Conservation (phyloP, 371 early-diverging fungal species). For the Haplosporangium sp. region DNA sequence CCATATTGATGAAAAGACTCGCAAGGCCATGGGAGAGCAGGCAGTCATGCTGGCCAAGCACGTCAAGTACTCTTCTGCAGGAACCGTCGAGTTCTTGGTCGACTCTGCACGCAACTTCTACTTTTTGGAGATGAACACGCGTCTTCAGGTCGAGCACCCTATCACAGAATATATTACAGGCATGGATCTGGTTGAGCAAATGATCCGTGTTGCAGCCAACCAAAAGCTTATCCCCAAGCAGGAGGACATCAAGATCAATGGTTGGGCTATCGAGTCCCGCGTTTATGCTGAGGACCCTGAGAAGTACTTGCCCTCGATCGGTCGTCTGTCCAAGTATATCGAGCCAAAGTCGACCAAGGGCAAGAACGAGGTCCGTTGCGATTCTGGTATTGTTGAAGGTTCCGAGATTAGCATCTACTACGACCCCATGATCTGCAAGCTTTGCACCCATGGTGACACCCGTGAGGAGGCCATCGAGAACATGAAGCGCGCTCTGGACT, state of each 20-base stretch:
- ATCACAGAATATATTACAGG: constrained; percentile 96
- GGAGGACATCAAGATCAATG: constrained; percentile 71
- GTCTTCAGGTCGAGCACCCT: constrained; percentile 97
- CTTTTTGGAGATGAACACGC: constrained; percentile 92
- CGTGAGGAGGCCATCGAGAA: constrained; percentile 79
- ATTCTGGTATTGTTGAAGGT: constrained; percentile 85
- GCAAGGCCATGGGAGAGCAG: constrained; percentile 86
- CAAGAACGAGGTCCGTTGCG: constrained; percentile 78
- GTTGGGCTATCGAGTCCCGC: constrained; percentile 90
- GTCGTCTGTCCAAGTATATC: constrained; percentile 83
- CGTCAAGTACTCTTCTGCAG: constrained; percentile 87
- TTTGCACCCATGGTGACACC: constrained; percentile 85
- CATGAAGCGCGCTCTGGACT: constrained; percentile 89
- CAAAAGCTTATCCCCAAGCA: constrained; percentile 67
- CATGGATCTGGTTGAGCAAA: constrained; percentile 93
- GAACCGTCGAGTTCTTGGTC: constrained; percentile 91
- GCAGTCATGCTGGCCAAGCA: constrained; percentile 84
- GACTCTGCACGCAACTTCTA: constrained; percentile 81
- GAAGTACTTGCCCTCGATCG: constrained; percentile 92
- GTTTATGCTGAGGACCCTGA: constrained; percentile 94
- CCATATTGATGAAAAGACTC: constrained; percentile 68
- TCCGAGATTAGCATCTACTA: constrained; percentile 88
- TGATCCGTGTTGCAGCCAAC: constrained; percentile 84
- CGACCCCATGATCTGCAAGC: constrained; percentile 90
- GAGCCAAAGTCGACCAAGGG: constrained; percentile 64